Conservation (phyloP, 495 filamentous ascomycete genomes). For the Xylaria nigripes region DNA sequence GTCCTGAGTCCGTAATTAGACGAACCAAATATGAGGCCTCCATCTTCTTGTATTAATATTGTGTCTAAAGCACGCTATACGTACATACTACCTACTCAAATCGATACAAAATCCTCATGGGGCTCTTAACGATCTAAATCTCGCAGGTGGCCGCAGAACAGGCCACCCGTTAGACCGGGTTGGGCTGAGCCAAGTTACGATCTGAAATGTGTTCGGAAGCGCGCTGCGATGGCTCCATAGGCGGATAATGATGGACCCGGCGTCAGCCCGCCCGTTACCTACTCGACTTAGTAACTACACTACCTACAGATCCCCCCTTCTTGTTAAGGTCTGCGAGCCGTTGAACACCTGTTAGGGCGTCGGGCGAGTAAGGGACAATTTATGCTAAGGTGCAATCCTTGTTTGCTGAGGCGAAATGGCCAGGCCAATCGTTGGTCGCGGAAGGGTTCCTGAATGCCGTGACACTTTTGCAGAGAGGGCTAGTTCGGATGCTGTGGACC, state of each 20-base stretch:
- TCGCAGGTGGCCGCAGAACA: conserved; percentile 8
- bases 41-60: not conserved
- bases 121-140: too few species aligned
- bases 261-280: too few species aligned
- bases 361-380: not conserved
- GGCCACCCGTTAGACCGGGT: conserved; percentile 7
- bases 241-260: too few species aligned
- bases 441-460: not conserved
- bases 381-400: not conserved
- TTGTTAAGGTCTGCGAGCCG: too few species aligned
- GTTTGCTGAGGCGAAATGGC: not conserved
- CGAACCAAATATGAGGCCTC: not conserved
- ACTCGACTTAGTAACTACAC: too few species aligned
- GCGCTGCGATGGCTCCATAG: not conserved
- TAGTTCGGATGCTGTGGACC: not conserved
- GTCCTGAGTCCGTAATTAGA: not conserved
- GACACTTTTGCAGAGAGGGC: conserved; percentile 3
- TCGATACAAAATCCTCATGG: conserved; percentile 5
- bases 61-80: not conserved
- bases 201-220: not conserved
- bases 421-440: conserved; percentile 1
- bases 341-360: too few species aligned
- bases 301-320: too few species aligned
- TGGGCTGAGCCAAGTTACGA: conserved; percentile 4
- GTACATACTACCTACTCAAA: not conserved